Evolutionary conservation across 495 filamentous ascomycete genomes (phyloP).

Genomic region (Talaromyces ruber): DNA sequence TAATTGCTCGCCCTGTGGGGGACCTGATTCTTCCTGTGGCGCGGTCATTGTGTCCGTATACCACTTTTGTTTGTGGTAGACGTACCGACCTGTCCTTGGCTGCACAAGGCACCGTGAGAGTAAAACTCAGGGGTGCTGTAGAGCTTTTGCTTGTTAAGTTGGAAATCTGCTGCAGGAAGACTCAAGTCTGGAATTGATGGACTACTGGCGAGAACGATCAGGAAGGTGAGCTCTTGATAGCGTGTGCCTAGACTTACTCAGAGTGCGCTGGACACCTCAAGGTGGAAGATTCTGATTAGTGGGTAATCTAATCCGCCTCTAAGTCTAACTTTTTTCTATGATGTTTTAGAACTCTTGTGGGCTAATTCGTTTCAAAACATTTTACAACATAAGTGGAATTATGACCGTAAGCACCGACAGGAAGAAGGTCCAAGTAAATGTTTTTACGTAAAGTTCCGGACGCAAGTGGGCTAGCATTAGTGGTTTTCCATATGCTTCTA

Average conservation of each 20-base stretch:
- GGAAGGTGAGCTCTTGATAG: neutral
- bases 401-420: neutral
- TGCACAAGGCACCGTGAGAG: neutral
- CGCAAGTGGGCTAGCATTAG: neutral
- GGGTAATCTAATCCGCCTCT: neutral
- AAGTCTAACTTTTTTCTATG: neutral
- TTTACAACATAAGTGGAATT: neutral
- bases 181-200: neutral
- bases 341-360: neutral
- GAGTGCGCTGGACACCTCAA: neutral
- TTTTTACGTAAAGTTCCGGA: neutral
- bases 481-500: neutral
- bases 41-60: neutral
- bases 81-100: neutral
- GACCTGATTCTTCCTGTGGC: neutral
- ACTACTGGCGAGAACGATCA: neutral
- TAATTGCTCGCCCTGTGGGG: neutral
- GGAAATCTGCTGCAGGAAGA: neutral
- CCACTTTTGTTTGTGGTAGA: neutral
- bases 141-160: too few relatives aligned
- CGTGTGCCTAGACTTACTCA: neutral
- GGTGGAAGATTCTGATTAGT: neutral
- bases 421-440: neutral
- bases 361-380: neutral
- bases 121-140: too few relatives aligned